Conservation (phyloP, 2,329 filamentous ascomycete species). For the Lachnellula hyalina region DNA sequence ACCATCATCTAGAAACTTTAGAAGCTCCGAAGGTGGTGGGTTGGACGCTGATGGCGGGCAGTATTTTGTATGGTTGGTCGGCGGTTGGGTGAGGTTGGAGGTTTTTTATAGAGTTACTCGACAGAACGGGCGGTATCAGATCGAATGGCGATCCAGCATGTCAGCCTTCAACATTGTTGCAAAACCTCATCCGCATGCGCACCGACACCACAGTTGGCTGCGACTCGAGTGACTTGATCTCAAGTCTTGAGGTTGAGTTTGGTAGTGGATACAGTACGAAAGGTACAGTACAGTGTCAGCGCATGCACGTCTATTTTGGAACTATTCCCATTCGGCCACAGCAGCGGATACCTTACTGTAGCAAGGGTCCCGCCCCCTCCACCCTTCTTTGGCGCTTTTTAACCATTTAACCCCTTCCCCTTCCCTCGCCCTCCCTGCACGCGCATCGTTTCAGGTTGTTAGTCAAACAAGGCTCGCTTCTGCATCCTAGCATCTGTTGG, state of each 20-base stretch:
- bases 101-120: background rate
- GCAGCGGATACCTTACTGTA: background rate
- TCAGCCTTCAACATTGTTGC: too few species aligned
- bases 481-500: background rate
- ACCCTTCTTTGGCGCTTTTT: background rate
- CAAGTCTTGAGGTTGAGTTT: slow-evolving; percentile 14
- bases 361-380: background rate
- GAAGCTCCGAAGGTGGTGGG: background rate
- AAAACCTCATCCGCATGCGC: too few species aligned
- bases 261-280: background rate
- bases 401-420: background rate
- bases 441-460: slow-evolving; percentile 15
- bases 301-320: background rate
- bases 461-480: background rate
- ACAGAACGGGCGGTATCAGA: slow-evolving; percentile 10
- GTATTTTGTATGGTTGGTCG: background rate
- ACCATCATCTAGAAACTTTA: slow-evolving; percentile 6
- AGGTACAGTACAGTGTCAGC: background rate
- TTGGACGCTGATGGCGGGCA: slow-evolving; percentile 5
- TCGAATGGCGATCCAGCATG: background rate
- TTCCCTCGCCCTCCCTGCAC: background rate
- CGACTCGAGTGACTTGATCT: too few species aligned
- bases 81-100: background rate
- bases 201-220: too few species aligned
- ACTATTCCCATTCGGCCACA: background rate